Base-by-base conservation (phyloP, 352 stramenopile genomes). In the Phytophthora syringae region DNA sequence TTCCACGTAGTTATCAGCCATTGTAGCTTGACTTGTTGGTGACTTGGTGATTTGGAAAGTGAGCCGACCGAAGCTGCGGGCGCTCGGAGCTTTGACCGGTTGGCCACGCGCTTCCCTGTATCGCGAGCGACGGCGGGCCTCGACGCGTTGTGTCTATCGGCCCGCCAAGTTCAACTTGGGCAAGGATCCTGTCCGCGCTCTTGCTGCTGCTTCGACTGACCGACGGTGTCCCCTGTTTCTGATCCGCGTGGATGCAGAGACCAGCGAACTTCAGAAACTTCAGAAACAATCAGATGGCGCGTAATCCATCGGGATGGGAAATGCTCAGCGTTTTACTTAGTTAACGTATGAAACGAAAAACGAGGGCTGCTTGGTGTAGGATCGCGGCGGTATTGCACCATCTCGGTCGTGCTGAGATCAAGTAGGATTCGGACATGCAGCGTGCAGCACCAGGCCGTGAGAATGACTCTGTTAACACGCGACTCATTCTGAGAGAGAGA, bases 1-100 rank as follows among this genome's bases (percentile, higher is more conserved):
- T 45, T 67, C 63, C 1, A 40, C 11, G 61, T 70, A 70, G 48
- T 30, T 50, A 22, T 50, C 43, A 50, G 22, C 43, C 43, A 50
- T 50, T 6, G 2, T 49, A 16, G 24, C 52, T 60, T 51, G 48
- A 55, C 52, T 63, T 63, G 52, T 24, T 49, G 28, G 16, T 25
- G 16, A 37, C 30, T 60, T 65, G 62, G 52, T 47, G 21, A 60
- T 49, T 53, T 70, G 50, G 52, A 64, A 69, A 69, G 52, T 69
- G 52, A 64, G 60, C 9, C 22, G 1, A 34, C 2, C 12, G 6
- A 3, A 15, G 32, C 9, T 18, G 34, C 7, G n/a, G n/a, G 9
- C 34, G 34, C 34, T n/a, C 34, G 11, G 34, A 11, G 6, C 13
- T n/a, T 40, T 40, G 34, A 15, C 6, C 12, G 2, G 9, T 5